Evolutionary conservation across 2,329 filamentous ascomycete genomes (phyloP).

Genomic region (Beauveria caledonica): DNA sequence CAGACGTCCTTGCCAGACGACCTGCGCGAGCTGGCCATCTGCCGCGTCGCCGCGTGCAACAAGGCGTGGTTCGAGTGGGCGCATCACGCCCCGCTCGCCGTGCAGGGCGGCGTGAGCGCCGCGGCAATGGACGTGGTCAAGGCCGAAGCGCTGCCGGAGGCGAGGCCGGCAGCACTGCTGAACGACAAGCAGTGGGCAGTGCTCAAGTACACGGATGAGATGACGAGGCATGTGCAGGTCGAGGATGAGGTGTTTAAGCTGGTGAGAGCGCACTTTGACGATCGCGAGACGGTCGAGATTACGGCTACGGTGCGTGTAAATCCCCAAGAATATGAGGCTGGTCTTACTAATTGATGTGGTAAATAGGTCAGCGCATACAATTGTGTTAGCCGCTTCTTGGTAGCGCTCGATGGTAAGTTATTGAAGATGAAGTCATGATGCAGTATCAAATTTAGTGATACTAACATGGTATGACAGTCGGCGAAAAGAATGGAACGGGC

Average conservation of each 20-base stretch:
- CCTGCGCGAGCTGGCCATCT: constrained; percentile 71
- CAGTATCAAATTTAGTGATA: background rate
- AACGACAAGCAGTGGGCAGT: constrained; percentile 58
- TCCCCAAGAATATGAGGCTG: too few relatives aligned
- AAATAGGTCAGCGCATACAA: constrained; percentile 63
- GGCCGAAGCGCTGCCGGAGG: constrained; percentile 20
- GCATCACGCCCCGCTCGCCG: constrained; percentile 63
- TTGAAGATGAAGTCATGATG: background rate
- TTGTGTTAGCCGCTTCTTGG: constrained; percentile 75
- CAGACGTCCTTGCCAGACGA: constrained; percentile 41
- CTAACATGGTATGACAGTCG: constrained; percentile 32
- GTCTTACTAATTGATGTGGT: constrained; percentile 14
- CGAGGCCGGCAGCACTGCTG: constrained; percentile 32
- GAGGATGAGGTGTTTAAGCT: constrained; percentile 57
- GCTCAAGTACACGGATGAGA: constrained; percentile 69
- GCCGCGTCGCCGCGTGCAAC: constrained; percentile 72
- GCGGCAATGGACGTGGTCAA: constrained; percentile 40
- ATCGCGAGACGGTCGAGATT: constrained; percentile 72
- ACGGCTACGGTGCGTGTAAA: constrained; percentile 55
- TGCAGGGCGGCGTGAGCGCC: constrained; percentile 47
- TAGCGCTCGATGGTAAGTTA: constrained; percentile 65
- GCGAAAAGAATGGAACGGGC: constrained; percentile 47
- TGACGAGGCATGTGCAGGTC: constrained; percentile 68
- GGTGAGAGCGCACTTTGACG: constrained; percentile 53
- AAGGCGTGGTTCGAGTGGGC: constrained; percentile 79